These are phyloP conservation scores for Ensete glaucum DNA, from an alignment of 176 grass and related monocot genomes.

Conservation along the genomic window DNA sequence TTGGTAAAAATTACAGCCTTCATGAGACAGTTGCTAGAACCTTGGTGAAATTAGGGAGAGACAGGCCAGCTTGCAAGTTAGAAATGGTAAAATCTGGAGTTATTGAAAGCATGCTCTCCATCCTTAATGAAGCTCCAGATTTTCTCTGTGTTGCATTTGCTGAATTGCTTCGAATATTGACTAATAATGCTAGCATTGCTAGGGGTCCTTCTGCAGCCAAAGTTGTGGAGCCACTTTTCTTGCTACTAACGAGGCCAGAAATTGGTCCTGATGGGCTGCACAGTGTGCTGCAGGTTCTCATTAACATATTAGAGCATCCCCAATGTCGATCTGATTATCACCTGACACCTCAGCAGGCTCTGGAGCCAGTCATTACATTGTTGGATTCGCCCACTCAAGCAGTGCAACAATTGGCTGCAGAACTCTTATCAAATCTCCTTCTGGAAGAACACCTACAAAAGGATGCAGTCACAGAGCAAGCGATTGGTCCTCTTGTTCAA, in stretches of 20 bases:
- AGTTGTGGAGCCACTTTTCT: slow-evolving; percentile 95
- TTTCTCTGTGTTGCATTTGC: slow-evolving; percentile 84
- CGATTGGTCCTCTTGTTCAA: slow-evolving; percentile 91
- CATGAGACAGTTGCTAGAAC: slow-evolving; percentile 91
- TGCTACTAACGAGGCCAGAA: slow-evolving; percentile 71
- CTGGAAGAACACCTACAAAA: slow-evolving; percentile 91
- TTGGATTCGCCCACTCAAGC: slow-evolving; percentile 82
- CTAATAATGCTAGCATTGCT: slow-evolving; percentile 96
- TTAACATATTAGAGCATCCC: slow-evolving; percentile 99
- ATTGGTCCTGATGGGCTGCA: slow-evolving; percentile 94
- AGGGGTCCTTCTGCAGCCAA: slow-evolving; percentile 96
- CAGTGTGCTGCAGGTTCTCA: slow-evolving; percentile 88
- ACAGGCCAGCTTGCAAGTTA: slow-evolving; percentile 92
- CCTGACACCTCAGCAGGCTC: slow-evolving; percentile 67
- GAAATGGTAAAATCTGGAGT: slow-evolving; percentile 98
- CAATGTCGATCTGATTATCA: slow-evolving; percentile 92
- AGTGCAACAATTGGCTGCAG: slow-evolving; percentile 95
- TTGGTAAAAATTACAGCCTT: slow-evolving; percentile 84
- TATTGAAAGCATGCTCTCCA: slow-evolving; percentile 90
- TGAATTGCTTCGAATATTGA: slow-evolving; percentile 96
- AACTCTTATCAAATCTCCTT: slow-evolving; percentile 95
- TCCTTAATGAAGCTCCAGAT: slow-evolving; percentile 95
- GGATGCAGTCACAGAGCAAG: slow-evolving; percentile 78
- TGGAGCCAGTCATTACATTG: slow-evolving; percentile 88
- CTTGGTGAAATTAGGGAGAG: slow-evolving; percentile 95